Percentiles rank a stretch among this genome's conserved stretches.
These are phyloP conservation scores for Plasmodium chabaudi DNA, from an alignment of 169 alveolate species.

Conservation along the genomic window DNA sequence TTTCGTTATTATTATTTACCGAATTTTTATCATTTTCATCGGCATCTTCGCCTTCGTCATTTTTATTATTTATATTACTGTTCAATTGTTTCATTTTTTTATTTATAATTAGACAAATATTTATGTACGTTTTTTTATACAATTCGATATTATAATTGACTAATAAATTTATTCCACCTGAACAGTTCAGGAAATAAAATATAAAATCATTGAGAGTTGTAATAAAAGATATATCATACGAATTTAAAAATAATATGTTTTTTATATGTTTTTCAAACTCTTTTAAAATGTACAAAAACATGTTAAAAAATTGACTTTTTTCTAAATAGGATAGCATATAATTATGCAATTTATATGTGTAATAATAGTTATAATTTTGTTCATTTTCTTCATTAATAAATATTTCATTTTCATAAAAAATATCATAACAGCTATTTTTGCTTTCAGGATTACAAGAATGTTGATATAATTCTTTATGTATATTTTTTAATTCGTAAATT, in stretches of 20 bases:
- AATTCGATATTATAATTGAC: constrained; percentile 29
- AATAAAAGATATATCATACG: constrained; percentile 70
- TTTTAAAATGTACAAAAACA: constrained; percentile 66
- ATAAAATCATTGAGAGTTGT: constrained; percentile 68
- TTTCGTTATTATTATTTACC: not conserved
- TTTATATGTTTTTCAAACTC: constrained; percentile 68
- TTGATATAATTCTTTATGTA: constrained; percentile 71
- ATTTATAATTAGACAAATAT: constrained; percentile 73
- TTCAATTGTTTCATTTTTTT: constrained; percentile 67
- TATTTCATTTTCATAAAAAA: constrained; percentile 63
- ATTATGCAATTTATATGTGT: constrained; percentile 66
- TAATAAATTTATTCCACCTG: constrained; percentile 77
- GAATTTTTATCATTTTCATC: not conserved
- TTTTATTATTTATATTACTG: constrained; percentile 18
- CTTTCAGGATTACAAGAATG: constrained; percentile 69
- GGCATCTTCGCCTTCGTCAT: not conserved
- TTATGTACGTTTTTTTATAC: constrained; percentile 46
- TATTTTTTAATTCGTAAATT: constrained; percentile 51
- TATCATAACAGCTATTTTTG: constrained; percentile 75
- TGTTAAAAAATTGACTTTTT: constrained; percentile 48
- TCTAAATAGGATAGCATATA: constrained; percentile 57
- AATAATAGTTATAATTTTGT: constrained; percentile 25
- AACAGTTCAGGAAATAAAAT: constrained; percentile 73
- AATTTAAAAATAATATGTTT: constrained; percentile 46
- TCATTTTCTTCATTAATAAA: constrained; percentile 47